Evolutionary conservation across 2,329 filamentous ascomycete genomes (phyloP).

Genomic region (Phialemoniopsis sp.): DNA sequence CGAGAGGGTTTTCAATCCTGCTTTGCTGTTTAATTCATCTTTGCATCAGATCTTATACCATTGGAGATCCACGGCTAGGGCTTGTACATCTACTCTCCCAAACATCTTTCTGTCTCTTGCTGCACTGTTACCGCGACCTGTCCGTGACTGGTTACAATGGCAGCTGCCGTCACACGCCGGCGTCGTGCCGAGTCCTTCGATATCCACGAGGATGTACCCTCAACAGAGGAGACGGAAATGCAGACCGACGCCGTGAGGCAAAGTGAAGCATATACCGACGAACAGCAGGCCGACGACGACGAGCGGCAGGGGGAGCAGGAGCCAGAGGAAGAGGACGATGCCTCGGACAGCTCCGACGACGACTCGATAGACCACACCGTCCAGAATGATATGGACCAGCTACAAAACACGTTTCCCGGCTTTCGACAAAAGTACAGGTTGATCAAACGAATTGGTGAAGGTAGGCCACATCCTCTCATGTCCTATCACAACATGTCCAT

Average conservation of each 20-base stretch:
- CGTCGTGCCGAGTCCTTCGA: slow-evolving; percentile 32
- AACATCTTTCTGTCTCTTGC: background rate
- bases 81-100: background rate
- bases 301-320: slow-evolving; percentile 21
- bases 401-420: slow-evolving; percentile 77
- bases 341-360: slow-evolving; percentile 53
- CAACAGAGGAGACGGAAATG: slow-evolving; percentile 46
- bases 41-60: too few relatives aligned
- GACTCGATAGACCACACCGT: slow-evolving; percentile 63
- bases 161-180: slow-evolving; percentile 15
- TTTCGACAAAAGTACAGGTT: slow-evolving; percentile 82
- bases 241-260: slow-evolving; percentile 34
- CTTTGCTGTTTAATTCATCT: too few relatives aligned
- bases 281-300: slow-evolving; percentile 21
- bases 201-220: slow-evolving; percentile 44
- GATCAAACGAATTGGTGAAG: slow-evolving; percentile 96
- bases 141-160: slow-evolving; percentile 10
- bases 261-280: slow-evolving; percentile 6
- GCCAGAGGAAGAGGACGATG: slow-evolving; percentile 35
- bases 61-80: too few relatives aligned
- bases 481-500: background rate
- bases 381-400: slow-evolving; percentile 79
- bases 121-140: slow-evolving; percentile 2
- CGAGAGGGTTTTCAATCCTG: too few relatives aligned
- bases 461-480: slow-evolving; percentile 37